Percentiles rank a stretch among this genome's conserved stretches.
Evolutionary conservation across 2,329 filamentous ascomycete species (phyloP).

Genomic region (Cadophora luteo-olivacea): DNA sequence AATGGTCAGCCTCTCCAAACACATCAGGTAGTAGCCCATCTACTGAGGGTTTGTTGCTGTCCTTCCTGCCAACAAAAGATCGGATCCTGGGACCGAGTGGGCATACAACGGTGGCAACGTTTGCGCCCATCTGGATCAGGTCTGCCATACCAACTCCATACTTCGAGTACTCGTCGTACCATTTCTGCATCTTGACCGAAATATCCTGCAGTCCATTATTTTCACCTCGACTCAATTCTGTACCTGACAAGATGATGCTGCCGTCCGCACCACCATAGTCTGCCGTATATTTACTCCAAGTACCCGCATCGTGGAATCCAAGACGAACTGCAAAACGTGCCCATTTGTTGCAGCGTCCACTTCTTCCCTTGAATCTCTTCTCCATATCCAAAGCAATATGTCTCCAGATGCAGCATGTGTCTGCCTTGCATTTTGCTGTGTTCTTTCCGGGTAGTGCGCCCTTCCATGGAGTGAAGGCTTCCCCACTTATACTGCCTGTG

Average conservation of each 20-base stretch:
- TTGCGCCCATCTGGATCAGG: slow-evolving; percentile 56
- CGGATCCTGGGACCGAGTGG: slow-evolving; percentile 58
- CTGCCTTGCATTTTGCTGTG: slow-evolving; percentile 16
- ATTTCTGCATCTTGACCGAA: slow-evolving; percentile 46
- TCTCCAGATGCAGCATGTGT: slow-evolving; percentile 33
- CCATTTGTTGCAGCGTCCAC: slow-evolving; percentile 48
- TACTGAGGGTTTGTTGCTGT: slow-evolving; percentile 50
- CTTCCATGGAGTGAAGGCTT: slow-evolving; percentile 14
- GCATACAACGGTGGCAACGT: slow-evolving; percentile 48
- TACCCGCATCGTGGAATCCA: slow-evolving; percentile 56
- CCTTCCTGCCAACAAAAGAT: slow-evolving; percentile 58
- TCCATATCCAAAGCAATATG: slow-evolving; percentile 26
- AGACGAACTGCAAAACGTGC: slow-evolving; percentile 54
- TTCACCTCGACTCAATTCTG: slow-evolving; percentile 48
- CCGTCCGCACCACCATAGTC: slow-evolving; percentile 53
- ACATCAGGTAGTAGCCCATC: slow-evolving; percentile 53
- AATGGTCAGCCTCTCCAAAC: slow-evolving; percentile 50
- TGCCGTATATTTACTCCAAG: slow-evolving; percentile 48
- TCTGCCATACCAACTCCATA: slow-evolving; percentile 58
- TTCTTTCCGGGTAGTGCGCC: slow-evolving; percentile 15
- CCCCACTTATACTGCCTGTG: slow-evolving; percentile 20
- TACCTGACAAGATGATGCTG: slow-evolving; percentile 48
- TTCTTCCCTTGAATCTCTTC: slow-evolving; percentile 19
- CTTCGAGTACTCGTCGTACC: slow-evolving; percentile 47
- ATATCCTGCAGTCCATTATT: slow-evolving; percentile 57